These are phyloP conservation scores for Gryganskiella cystojenkinii DNA, from an alignment of 192 early-diverging fungal genomes.

Conservation along the genomic window DNA sequence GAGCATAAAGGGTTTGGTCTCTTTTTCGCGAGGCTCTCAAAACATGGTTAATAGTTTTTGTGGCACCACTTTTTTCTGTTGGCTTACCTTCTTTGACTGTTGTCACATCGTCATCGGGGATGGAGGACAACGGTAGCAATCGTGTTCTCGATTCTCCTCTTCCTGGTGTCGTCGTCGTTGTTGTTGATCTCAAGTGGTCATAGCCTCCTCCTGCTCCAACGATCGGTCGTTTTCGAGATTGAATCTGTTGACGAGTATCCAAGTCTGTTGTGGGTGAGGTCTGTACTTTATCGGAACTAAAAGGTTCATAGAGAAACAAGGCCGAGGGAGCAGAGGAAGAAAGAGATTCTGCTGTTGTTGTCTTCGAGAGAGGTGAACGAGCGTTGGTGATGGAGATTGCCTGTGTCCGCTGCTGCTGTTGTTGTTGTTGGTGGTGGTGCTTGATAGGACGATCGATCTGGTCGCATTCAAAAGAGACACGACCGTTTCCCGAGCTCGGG, in stretches of 20 bases:
- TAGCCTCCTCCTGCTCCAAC: background rate
- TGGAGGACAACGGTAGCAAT: background rate
- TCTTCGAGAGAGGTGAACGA: background rate
- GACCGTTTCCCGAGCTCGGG: background rate
- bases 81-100: background rate
- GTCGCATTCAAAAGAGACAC: conserved; percentile 29
- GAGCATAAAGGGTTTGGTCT: too few species aligned
- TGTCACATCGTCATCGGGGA: background rate
- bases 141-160: background rate
- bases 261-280: background rate
- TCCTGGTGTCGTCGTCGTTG: too few species aligned
- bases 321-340: conserved; percentile 13
- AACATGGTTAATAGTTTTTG: too few species aligned
- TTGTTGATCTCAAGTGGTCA: too few species aligned
- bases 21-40: too few species aligned
- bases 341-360: background rate
- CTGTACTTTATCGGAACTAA: conserved; percentile 6
- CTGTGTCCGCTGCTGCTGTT: too few species aligned
- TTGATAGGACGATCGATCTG: background rate
- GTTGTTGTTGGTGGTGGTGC: background rate
- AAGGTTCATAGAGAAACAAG: background rate
- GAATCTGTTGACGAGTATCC: background rate
- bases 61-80: background rate
- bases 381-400: conserved; percentile 1
- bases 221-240: background rate